Percentiles rank a stretch among this genome's conserved stretches.
These are phyloP conservation scores for Lasiodiplodia theobromae DNA, from an alignment of 2,329 filamentous ascomycete genomes.

Conservation along the genomic window DNA sequence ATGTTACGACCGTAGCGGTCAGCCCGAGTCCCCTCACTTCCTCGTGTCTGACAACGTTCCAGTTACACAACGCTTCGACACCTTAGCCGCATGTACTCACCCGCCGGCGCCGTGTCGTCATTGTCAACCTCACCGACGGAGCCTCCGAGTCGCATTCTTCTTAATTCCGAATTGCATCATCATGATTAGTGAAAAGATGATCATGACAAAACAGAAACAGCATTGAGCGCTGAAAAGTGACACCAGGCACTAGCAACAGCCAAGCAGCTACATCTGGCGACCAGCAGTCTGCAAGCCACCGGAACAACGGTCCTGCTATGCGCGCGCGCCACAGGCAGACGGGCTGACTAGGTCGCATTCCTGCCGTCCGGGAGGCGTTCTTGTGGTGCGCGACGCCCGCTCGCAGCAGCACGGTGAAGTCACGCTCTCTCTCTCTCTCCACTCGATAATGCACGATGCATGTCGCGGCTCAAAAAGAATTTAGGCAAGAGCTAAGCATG, in stretches of 20 bases:
- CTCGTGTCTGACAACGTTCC: background rate
- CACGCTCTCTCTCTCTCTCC: no score
- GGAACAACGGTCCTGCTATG: background rate
- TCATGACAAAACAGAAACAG: no score
- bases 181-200: no score
- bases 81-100: background rate
- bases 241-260: no score
- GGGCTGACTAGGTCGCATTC: no score
- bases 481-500: no score
- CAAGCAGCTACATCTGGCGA: background rate
- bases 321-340: background rate
- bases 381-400: no score
- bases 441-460: no score
- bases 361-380: no score
- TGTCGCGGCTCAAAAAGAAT: no score
- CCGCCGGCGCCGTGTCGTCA: background rate
- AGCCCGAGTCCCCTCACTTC: background rate
- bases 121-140: background rate
- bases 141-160: background rate
- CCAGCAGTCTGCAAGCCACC: background rate
- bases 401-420: no score
- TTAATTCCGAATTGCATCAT: background rate
- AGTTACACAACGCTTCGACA: background rate
- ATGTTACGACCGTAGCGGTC: slow-evolving; percentile 5
- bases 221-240: no score